Base-by-base conservation (phyloP, 345 rosid species). In the Lepidium didymum region DNA sequence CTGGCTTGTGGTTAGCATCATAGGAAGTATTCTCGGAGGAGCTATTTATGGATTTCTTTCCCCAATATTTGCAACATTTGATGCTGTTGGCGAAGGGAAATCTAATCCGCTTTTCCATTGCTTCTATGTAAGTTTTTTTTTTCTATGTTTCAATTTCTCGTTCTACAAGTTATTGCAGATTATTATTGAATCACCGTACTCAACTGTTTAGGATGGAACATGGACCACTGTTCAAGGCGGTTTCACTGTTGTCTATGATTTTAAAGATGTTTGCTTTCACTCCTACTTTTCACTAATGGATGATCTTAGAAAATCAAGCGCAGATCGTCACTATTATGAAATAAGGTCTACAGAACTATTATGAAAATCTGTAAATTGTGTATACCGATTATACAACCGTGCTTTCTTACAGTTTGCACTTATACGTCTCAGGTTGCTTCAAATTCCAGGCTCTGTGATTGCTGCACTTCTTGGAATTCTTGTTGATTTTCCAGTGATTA, bases 1-100 rank as follows among this genome's bases (percentile, higher is more conserved):
- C 27, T 91, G 91, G 89, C 83, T 77, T 10, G 83, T 78, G 40
- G 56, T 86, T 67, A 79, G 87, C 69, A 81, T 94, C 67, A 58
- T 67, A 29, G 96, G 89, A 75, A 89, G 97, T 43, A 19, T 84
- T 36, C 27, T 85, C 3, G 91, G 90, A 31, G 97, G 99, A 50
- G 73, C 79, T 8, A 31, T 81, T 10, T 89, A 87, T 63, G 97
- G 96, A 25, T 81, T 91, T 70, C 83, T 94, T 56, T 86, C 96
- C 2, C 99, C 99, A 29, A 81, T 87, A 45, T 94, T 89, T 65
- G 95, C 97, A 40, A 94, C 99, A 16, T 94, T 94, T 61, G 90
- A 84, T 72, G 99, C 93, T 37, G 88, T 94, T 60, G 97, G 97
- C 36, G 91, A 89, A 76, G 96, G 96, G 75, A 94, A 94, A 74